These are phyloP conservation scores for Penicillium sp. DNA, from an alignment of 2,329 filamentous ascomycete species.

Conservation along the genomic window DNA sequence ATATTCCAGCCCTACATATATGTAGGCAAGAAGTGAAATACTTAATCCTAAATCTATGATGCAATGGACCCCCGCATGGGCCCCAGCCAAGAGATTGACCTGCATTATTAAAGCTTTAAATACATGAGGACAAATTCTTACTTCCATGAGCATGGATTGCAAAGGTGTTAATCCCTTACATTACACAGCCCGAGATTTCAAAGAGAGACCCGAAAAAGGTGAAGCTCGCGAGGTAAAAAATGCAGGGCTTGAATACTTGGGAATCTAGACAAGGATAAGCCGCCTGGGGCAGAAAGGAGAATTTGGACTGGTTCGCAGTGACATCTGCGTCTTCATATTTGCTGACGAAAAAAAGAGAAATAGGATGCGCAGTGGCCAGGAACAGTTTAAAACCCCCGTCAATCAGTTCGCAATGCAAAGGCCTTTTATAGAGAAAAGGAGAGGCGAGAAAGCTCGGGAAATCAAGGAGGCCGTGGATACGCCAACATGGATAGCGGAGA, in stretches of 20 bases:
- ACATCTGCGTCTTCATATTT: slow-evolving; percentile 24
- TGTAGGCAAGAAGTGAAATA: not conserved
- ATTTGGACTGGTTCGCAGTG: slow-evolving; percentile 9
- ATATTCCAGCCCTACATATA: not conserved
- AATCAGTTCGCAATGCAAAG: slow-evolving; percentile 27
- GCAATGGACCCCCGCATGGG: slow-evolving; percentile 15
- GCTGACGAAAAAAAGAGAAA: slow-evolving; percentile 15
- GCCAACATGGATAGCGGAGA: slow-evolving; percentile 24
- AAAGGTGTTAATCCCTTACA: not conserved
- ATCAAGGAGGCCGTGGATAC: slow-evolving; percentile 19
- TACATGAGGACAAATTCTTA: not conserved
- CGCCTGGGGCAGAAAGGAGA: not conserved
- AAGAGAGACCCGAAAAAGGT: not conserved
- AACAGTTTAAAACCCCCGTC: slow-evolving; percentile 18
- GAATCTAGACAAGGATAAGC: slow-evolving; percentile 22
- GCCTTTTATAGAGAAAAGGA: slow-evolving; percentile 17
- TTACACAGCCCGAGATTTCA: not conserved
- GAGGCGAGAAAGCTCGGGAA: slow-evolving; percentile 12
- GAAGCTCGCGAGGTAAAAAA: slow-evolving; percentile 6
- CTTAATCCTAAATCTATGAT: not conserved
- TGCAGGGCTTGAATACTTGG: slow-evolving; percentile 20
- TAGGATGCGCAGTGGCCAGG: slow-evolving; percentile 17
- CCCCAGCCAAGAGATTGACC: slow-evolving; percentile 22
- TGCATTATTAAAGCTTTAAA: slow-evolving; percentile 9
- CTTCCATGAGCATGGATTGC: not conserved